phyloP scores from a whole-genome alignment of 2,329 filamentous ascomycete genomes.

The Amphichorda felina region DNA sequence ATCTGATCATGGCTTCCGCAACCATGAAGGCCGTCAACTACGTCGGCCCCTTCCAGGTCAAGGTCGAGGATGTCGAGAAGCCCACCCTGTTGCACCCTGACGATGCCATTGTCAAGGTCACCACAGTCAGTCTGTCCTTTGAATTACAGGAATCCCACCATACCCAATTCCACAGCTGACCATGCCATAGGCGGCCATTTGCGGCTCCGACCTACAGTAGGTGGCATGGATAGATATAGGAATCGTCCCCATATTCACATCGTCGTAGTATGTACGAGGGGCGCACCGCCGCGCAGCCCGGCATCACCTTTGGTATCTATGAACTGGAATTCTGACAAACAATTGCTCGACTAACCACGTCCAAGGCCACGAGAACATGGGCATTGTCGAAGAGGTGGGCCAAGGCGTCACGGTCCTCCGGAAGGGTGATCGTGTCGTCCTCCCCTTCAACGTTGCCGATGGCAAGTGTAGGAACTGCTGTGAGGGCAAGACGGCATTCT shows the following conservation, averaged over 20 bases:
- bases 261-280: slow-evolving; percentile 51
- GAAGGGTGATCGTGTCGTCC: slow-evolving; percentile 51
- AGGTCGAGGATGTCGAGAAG: slow-evolving; percentile 45
- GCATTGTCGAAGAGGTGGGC: slow-evolving; percentile 41
- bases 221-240: slow-evolving; percentile 6
- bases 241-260: slow-evolving; percentile 5
- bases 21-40: slow-evolving; percentile 54
- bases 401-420: slow-evolving; percentile 47
- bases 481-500: slow-evolving; percentile 52
- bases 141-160: no score
- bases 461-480: slow-evolving; percentile 53
- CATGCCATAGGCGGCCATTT: slow-evolving; percentile 29
- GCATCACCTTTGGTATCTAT: slow-evolving; percentile 50
- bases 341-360: not conserved
- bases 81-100: slow-evolving; percentile 52
- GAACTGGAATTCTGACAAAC: not conserved
- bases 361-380: slow-evolving; percentile 48
- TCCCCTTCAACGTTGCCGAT: slow-evolving; percentile 55
- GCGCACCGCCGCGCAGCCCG: slow-evolving; percentile 47
- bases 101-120: slow-evolving; percentile 53
- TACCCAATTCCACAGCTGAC: not conserved
- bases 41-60: slow-evolving; percentile 47
- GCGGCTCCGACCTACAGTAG: slow-evolving; percentile 37
- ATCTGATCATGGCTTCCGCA: slow-evolving; percentile 1
- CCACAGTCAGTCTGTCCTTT: slow-evolving; percentile 35